Evolutionary conservation across 441 rosid genomes (phyloP).

Genomic region (Gossypium gossypioides): DNA sequence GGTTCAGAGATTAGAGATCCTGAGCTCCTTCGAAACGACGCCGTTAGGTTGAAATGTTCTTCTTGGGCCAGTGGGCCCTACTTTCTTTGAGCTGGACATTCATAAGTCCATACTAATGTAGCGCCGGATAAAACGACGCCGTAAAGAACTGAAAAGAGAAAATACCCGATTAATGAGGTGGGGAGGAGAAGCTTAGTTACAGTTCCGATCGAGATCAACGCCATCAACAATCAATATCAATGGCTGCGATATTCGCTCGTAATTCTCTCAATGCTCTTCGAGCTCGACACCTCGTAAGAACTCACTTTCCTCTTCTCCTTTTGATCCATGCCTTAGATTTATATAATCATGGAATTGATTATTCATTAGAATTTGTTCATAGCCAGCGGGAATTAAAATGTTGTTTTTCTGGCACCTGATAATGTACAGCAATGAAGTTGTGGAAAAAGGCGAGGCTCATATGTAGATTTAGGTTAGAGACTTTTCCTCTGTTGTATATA

Average conservation of each 20-base stretch:
- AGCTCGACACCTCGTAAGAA: constrained; percentile 66
- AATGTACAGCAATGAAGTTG: neutral
- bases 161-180: neutral
- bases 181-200: neutral
- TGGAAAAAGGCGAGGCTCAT: neutral
- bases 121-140: neutral
- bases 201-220: neutral
- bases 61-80: neutral
- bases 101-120: neutral
- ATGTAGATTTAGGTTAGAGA: neutral
- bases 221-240: constrained; percentile 10
- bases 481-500: neutral
- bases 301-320: constrained; percentile 10
- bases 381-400: neutral
- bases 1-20: no score
- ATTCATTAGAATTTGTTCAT: neutral
- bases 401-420: neutral
- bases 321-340: neutral
- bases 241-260: constrained; percentile 81
- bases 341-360: neutral
- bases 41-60: neutral
- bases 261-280: constrained; percentile 63
- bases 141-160: neutral
- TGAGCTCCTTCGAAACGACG: neutral
- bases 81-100: neutral